phyloP scores from a whole-genome alignment of 2,329 filamentous ascomycete species.

The Pseudogymnoascus sp. region DNA sequence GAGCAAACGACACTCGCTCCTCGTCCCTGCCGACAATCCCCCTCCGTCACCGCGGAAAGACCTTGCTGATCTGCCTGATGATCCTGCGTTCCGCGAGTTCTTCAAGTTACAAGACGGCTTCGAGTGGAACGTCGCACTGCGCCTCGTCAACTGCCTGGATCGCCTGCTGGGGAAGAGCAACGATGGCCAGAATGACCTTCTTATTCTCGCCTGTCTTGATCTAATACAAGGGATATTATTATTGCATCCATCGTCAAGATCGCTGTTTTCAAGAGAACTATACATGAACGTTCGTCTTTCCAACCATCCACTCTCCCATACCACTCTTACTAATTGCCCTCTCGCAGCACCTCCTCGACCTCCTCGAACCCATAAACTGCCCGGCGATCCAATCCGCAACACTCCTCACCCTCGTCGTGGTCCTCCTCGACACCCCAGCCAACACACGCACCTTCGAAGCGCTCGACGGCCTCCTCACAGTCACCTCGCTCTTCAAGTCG shows the following conservation, averaged over 20 bases:
- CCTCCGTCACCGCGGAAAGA: slow-evolving; percentile 44
- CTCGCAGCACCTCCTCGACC: slow-evolving; percentile 74
- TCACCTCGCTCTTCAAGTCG: slow-evolving; percentile 89
- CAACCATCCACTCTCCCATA: background rate
- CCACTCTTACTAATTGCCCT: background rate
- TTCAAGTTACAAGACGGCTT: slow-evolving; percentile 96
- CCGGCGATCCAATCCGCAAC: slow-evolving; percentile 86
- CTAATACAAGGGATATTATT: slow-evolving; percentile 82
- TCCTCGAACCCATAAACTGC: slow-evolving; percentile 86
- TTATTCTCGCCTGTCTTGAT: slow-evolving; percentile 82
- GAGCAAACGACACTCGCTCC: slow-evolving; percentile 23
- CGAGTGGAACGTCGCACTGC: slow-evolving; percentile 91
- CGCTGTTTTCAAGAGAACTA: slow-evolving; percentile 78
- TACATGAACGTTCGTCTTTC: slow-evolving; percentile 79
- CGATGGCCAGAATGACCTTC: slow-evolving; percentile 75
- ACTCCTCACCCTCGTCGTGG: slow-evolving; percentile 81
- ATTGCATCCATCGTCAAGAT: slow-evolving; percentile 82
- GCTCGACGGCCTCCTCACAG: slow-evolving; percentile 82
- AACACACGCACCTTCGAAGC: slow-evolving; percentile 90
- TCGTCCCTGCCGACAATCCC: slow-evolving; percentile 33
- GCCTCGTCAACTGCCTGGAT: slow-evolving; percentile 79
- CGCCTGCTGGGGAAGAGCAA: slow-evolving; percentile 74
- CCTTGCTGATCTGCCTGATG: slow-evolving; percentile 63
- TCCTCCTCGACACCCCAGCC: slow-evolving; percentile 74
- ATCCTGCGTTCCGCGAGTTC: slow-evolving; percentile 90